phyloP scores from a whole-genome alignment of 1,284 basidiomycete genomes.

The Volvariella surrecta region DNA sequence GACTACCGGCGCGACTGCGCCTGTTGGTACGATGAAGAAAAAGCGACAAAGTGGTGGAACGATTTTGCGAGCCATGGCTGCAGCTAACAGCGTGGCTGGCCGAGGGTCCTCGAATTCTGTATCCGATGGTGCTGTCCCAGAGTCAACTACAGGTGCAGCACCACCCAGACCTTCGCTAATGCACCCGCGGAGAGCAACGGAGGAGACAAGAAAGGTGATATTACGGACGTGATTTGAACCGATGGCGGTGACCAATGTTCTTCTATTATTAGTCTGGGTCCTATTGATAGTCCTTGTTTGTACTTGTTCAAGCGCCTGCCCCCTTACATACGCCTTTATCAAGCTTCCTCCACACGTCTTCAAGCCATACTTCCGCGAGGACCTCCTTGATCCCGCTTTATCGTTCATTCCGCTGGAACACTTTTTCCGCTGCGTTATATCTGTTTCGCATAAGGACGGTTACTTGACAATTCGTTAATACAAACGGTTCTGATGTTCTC shows the following conservation, averaged over 20 bases:
- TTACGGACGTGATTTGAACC: conserved; percentile 26
- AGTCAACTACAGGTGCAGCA: conserved; percentile 17
- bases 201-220: conserved; percentile 43
- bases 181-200: conserved; percentile 37
- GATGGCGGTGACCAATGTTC: not conserved
- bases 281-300: too few species aligned
- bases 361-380: too few species aligned
- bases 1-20: conserved; percentile 14
- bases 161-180: conserved; percentile 29
- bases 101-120: conserved; percentile 10
- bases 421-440: too few species aligned
- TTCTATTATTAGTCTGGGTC: too few species aligned
- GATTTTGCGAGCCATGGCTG: conserved; percentile 51
- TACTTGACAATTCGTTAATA: too few species aligned
- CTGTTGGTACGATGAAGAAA: conserved; percentile 16
- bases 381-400: too few species aligned
- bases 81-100: conserved; percentile 35
- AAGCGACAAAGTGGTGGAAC: conserved; percentile 43
- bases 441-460: too few species aligned
- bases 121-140: conserved; percentile 3
- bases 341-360: too few species aligned
- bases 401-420: too few species aligned
- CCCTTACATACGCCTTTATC: too few species aligned
- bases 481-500: too few species aligned
- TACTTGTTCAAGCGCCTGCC: too few species aligned